A percentile compares a stretch with the other conserved stretches of the same genome.
Evolutionary conservation across 2,329 filamentous ascomycete genomes (phyloP).

Genomic region (Cordyceps farinosa): DNA sequence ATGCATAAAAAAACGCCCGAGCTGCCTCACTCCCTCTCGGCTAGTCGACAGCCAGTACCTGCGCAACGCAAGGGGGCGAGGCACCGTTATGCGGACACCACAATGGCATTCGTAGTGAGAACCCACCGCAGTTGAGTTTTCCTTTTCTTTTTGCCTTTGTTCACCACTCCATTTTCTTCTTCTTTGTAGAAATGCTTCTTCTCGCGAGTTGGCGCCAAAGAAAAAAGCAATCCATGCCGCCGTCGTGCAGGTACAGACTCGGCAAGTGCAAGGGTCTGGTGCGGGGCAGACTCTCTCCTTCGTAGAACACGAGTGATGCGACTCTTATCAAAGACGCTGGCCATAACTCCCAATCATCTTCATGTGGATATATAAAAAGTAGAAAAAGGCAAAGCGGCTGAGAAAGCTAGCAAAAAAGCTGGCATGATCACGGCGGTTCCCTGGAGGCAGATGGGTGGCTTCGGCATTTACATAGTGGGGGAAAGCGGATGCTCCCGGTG

Average conservation of each 20-base stretch:
- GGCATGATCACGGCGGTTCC: not conserved
- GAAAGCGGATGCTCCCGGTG: not conserved
- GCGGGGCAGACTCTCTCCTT: not conserved
- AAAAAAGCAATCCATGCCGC: not conserved
- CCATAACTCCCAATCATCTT: not conserved
- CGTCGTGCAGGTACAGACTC: not conserved
- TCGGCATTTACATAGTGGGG: constrained; percentile 9
- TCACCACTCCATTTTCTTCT: not conserved
- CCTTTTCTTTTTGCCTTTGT: not conserved
- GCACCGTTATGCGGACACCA: not conserved
- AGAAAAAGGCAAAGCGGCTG: not conserved
- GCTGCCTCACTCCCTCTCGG: not conserved
- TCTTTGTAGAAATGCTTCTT: not conserved
- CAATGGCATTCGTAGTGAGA: not conserved
- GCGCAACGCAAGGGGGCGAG: not conserved
- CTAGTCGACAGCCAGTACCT: not conserved
- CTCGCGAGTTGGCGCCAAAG: not conserved
- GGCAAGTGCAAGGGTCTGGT: not conserved
- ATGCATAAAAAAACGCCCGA: not conserved
- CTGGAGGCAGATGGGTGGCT: not conserved
- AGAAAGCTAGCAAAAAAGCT: not conserved
- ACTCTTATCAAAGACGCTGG: not conserved
- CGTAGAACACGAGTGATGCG: not conserved
- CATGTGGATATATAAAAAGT: not conserved
- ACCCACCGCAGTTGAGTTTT: not conserved